phyloP scores from a whole-genome alignment of 2,329 filamentous ascomycete species.

The Alternaria sp. region DNA sequence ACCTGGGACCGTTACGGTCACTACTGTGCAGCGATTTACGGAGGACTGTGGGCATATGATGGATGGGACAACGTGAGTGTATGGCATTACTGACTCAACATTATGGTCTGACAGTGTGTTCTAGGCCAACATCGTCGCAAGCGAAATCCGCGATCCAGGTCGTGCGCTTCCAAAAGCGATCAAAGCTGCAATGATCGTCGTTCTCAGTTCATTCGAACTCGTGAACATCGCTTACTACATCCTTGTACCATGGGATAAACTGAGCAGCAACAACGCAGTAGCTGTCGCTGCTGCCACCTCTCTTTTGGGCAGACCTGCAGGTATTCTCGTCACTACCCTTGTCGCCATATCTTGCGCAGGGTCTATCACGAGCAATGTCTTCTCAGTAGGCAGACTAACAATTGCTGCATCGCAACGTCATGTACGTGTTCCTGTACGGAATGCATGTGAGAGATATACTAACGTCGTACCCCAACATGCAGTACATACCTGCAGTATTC shows the following conservation, averaged over 20 bases:
- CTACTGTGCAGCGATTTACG: slow-evolving; percentile 66
- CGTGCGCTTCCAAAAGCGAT: slow-evolving; percentile 63
- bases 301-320: slow-evolving; percentile 61
- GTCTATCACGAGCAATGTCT: slow-evolving; percentile 67
- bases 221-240: slow-evolving; percentile 69
- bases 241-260: slow-evolving; percentile 64
- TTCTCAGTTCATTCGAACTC: slow-evolving; percentile 64
- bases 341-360: slow-evolving; percentile 68
- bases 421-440: neutral
- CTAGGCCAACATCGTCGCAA: slow-evolving; percentile 49
- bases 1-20: slow-evolving; percentile 67
- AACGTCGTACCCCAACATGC: neutral
- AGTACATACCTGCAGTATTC: slow-evolving; percentile 44
- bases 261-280: slow-evolving; percentile 66
- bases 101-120: neutral
- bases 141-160: slow-evolving; percentile 45
- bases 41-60: slow-evolving; percentile 68
- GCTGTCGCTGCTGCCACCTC: slow-evolving; percentile 61
- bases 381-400: slow-evolving; percentile 66
- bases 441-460: neutral
- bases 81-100: neutral
- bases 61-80: slow-evolving; percentile 68
- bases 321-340: slow-evolving; percentile 61
- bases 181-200: slow-evolving; percentile 65
- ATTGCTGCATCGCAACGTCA: slow-evolving; percentile 58